Conservation (phyloP, 2,329 filamentous ascomycete genomes). For the Triangularia setosa region DNA sequence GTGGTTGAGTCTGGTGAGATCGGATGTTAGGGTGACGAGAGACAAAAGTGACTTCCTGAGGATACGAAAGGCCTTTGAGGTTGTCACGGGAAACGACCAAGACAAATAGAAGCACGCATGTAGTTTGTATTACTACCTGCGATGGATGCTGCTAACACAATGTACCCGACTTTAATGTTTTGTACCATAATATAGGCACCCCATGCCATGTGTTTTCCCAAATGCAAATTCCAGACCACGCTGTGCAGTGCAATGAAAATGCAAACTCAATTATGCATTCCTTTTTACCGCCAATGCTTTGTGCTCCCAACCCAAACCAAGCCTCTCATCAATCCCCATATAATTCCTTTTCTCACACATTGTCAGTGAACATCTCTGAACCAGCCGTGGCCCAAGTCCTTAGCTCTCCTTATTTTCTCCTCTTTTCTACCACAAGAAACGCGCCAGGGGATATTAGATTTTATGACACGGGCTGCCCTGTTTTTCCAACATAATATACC, state of each 20-base stretch:
- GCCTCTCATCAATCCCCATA: background rate
- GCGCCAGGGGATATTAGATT: background rate
- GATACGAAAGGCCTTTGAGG: slow-evolving; percentile 6
- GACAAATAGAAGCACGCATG: background rate
- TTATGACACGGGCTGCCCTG: background rate
- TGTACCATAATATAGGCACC: background rate
- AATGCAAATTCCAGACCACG: background rate
- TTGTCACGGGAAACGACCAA: background rate
- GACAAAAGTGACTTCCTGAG: background rate
- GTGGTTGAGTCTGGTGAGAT: slow-evolving; percentile 9
- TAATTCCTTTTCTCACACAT: background rate
- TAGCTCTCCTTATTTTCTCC: background rate
- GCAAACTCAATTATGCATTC: background rate
- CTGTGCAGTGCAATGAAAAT: background rate
- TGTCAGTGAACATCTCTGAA: background rate
- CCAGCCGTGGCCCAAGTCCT: no score
- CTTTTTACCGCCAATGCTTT: background rate
- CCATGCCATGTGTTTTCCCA: background rate
- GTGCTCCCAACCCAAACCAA: background rate
- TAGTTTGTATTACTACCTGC: background rate
- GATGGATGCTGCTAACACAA: background rate
- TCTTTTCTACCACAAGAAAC: background rate
- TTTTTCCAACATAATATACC: background rate
- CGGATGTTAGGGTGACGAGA: background rate
- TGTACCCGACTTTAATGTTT: background rate